Base-by-base conservation (phyloP, 805 yeast species). In the Saturnispora besseyi region DNA sequence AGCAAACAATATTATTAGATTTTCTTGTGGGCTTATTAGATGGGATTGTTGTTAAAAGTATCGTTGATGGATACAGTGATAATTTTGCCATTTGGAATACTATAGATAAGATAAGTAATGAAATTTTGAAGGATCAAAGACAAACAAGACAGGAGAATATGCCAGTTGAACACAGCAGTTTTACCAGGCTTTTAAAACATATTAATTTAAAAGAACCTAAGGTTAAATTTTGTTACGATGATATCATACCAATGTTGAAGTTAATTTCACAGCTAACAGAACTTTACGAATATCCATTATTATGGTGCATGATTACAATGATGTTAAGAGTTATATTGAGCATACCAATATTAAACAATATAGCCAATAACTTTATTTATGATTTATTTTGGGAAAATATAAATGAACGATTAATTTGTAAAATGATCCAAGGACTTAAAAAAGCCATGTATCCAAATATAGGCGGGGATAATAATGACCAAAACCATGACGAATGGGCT, bases 361-460 rank as follows among this genome's bases (percentile, higher is more conserved):
- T 54, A 10, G 42, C 60, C 3, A 58, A 56, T 49, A 66, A 63
- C 46, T 18, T 61, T 2, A 42, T 62, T 29, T 33, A 41, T 30
- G 34, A 13, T 21, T 30, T 22, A 26, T 10, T 45, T 21, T 13
- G 29, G 91, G 84, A 59, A 73, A 84, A 73, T 67, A 69, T 42
- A 88, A 85, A 57, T 81, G 87, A 57, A 68, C 76, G 36, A 68
- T 72, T 31, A 82, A 84, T 28, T 59, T 85, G 47, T 57, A 67
- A 5, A 56, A 65, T 5, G 76, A 84, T 44, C 74, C 81, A 4
- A 21, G 12, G 13, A 11, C 11, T 42, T 13, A 49, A 8, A 56
- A 67, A 2, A 68, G 70, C 29, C 81, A 88, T 1, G 66, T 85
- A 50, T 15, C 45, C 45, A 30, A 21, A 21, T 13, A 7, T 12